Evolutionary conservation across 768 basidiomycete genomes (phyloP).

Genomic region (Mycena rebaudengoi): DNA sequence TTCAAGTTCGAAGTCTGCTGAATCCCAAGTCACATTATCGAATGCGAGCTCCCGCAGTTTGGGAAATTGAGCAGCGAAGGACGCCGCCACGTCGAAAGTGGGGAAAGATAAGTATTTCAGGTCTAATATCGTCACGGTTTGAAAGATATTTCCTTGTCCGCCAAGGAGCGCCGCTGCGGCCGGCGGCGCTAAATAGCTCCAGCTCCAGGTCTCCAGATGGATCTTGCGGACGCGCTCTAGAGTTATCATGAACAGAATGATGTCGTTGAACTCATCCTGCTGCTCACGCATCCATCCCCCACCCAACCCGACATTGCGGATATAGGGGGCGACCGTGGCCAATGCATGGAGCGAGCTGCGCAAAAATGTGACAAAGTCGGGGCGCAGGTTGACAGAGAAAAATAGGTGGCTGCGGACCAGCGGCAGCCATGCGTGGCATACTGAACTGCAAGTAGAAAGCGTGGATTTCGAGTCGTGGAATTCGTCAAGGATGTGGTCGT

Average conservation of each 20-base stretch:
- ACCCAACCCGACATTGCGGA: slow-evolving; percentile 40
- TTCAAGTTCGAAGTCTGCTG: slow-evolving; percentile 45
- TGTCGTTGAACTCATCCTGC: slow-evolving; percentile 26
- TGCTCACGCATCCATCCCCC: slow-evolving; percentile 34
- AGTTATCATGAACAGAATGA: slow-evolving; percentile 30
- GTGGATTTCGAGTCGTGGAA: slow-evolving; percentile 34
- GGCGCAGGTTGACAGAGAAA: slow-evolving; percentile 37
- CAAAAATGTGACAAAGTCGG: slow-evolving; percentile 36
- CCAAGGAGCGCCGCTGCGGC: slow-evolving; percentile 48
- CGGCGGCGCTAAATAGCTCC: slow-evolving; percentile 26
- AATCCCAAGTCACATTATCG: slow-evolving; percentile 59
- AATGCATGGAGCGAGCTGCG: slow-evolving; percentile 36
- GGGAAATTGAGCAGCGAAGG: slow-evolving; percentile 59
- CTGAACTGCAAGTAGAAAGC: slow-evolving; percentile 40
- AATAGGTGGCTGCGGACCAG: slow-evolving; percentile 45
- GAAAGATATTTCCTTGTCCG: slow-evolving; percentile 55
- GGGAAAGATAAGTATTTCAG: slow-evolving; percentile 41
- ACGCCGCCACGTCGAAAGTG: slow-evolving; percentile 60
- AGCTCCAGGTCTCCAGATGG: slow-evolving; percentile 36
- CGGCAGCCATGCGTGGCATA: slow-evolving; percentile 44
- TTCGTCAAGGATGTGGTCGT: slow-evolving; percentile 40
- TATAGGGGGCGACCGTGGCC: slow-evolving; percentile 36
- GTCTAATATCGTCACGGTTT: slow-evolving; percentile 59
- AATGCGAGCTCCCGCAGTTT: slow-evolving; percentile 53
- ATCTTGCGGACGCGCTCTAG: slow-evolving; percentile 30